These are phyloP conservation scores for Backusella circina DNA, from an alignment of 192 early-diverging fungal species.

Conservation along the genomic window DNA sequence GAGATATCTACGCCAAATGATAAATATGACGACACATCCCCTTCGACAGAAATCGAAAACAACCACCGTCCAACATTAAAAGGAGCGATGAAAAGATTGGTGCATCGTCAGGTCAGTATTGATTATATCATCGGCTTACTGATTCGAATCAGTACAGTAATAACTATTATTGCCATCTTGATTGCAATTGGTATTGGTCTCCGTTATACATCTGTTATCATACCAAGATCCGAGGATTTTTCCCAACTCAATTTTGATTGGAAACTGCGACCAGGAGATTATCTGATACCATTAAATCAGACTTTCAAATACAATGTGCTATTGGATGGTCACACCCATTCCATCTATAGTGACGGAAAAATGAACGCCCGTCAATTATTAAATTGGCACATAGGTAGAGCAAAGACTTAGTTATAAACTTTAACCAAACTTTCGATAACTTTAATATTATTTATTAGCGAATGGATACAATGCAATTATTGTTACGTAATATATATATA, in stretches of 20 bases:
- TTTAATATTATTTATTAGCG: constrained; percentile 32
- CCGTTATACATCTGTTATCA: constrained; percentile 16
- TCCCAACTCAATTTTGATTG: constrained; percentile 42
- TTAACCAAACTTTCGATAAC: neutral
- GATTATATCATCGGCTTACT: constrained; percentile 10
- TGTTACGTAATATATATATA: constrained; percentile 36
- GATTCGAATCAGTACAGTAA: neutral
- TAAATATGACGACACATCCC: neutral
- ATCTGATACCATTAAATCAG: constrained; percentile 39
- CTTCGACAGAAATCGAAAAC: neutral
- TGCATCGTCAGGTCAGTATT: neutral
- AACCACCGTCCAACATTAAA: neutral
- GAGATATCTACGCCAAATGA: neutral
- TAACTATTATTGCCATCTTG: constrained; percentile 19
- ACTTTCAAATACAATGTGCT: constrained; percentile 50
- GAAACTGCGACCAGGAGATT: constrained; percentile 41
- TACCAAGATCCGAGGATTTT: constrained; percentile 34
- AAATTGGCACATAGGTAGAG: constrained; percentile 56
- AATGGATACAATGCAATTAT: constrained; percentile 68
- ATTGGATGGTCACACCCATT: constrained; percentile 64
- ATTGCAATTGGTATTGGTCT: constrained; percentile 24
- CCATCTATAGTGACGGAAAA: constrained; percentile 57
- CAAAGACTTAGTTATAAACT: neutral
- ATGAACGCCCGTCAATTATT: constrained; percentile 56
- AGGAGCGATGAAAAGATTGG: neutral